phyloP scores from a whole-genome alignment of 306 rosid species.

The Fragaria ananassa region DNA sequence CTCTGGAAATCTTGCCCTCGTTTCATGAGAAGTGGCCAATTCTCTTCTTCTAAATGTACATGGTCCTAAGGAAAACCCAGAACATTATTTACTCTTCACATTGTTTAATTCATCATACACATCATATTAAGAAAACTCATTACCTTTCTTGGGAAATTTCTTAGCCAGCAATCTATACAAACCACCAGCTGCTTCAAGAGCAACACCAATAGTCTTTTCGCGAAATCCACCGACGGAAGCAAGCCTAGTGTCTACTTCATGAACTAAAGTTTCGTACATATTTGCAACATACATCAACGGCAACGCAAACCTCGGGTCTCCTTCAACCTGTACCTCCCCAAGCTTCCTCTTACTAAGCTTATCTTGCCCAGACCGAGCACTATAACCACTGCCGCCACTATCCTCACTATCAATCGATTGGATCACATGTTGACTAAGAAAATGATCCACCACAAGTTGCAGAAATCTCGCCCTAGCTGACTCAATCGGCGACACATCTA shows the following conservation, averaged over 20 bases:
- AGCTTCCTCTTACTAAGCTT: conserved; percentile 73
- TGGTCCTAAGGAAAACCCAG: conserved; percentile 42
- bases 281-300: conserved; percentile 99
- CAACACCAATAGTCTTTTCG: conserved; percentile 90
- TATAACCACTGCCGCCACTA: conserved; percentile 36
- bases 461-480: conserved; percentile 78
- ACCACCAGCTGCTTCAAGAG: conserved; percentile 98
- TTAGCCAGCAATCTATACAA: conserved; percentile 87
- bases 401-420: conserved; percentile 63
- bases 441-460: conserved; percentile 78
- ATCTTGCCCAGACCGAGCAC: conserved; percentile 59
- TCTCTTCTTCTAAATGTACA: conserved; percentile 72
- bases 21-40: conserved; percentile 87
- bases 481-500: conserved; percentile 85
- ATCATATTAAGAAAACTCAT: background rate
- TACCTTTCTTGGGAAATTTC: conserved; percentile 94
- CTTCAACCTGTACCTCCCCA: conserved; percentile 72
- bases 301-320: conserved; percentile 64
- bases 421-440: conserved; percentile 50
- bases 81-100: conserved; percentile 1
- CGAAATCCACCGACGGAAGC: conserved; percentile 78
- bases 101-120: background rate
- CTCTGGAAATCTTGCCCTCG: conserved; percentile 89
- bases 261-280: conserved; percentile 76
- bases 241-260: conserved; percentile 77